Base-by-base conservation (phyloP, 768 basidiomycete genomes). In the Leccinum subtestaceum region DNA sequence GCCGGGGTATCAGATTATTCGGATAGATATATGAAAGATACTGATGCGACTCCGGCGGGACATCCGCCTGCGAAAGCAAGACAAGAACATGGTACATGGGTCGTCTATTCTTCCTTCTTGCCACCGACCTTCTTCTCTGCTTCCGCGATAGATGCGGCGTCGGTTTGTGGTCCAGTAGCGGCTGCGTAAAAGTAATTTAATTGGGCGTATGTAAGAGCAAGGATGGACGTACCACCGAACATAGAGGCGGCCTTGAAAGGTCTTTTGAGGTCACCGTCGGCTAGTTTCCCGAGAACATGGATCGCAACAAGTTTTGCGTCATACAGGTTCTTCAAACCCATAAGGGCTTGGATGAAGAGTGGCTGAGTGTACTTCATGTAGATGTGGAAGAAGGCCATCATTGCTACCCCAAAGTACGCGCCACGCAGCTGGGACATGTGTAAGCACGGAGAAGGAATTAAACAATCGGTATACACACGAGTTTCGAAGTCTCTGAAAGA, bases 331-430 rank as follows among this genome's bases (percentile, higher is more conserved):
- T 99, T 98, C 69, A 97, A 58, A n/a, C 91, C 92, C 93, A 96
- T 97, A 65, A 99, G 82, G 12, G 84, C 84, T 74, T 98, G 96
- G 64, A 98, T 89, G 77, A 98, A 96, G 64, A 98, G 84, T 7
- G 96, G 96, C 70, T 96, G 95, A 7, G 94, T 95, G 83, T 91
- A 98, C 72, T 91, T 86, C 77, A 98, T 79, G 83, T 98, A 98
- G 54, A 89, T 61, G 78, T 99, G 96, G 79, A 98, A 86, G 81
- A 95, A 88, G 59, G 70, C 81, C 90, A 95, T 95, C 88, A 93
- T 92, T 52, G 86, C 88, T 67, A 93, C 74, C 62, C 89, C 88
- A 74, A 85, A 82, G 74, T 82, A 90, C 8, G 78, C 83, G n/a
- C 80, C 77, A 43, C 85, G 85, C 59, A 90, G 80, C 86, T 88